These are phyloP conservation scores for Golubevia sp. DNA, from an alignment of 1,284 basidiomycete species.

Conservation along the genomic window DNA sequence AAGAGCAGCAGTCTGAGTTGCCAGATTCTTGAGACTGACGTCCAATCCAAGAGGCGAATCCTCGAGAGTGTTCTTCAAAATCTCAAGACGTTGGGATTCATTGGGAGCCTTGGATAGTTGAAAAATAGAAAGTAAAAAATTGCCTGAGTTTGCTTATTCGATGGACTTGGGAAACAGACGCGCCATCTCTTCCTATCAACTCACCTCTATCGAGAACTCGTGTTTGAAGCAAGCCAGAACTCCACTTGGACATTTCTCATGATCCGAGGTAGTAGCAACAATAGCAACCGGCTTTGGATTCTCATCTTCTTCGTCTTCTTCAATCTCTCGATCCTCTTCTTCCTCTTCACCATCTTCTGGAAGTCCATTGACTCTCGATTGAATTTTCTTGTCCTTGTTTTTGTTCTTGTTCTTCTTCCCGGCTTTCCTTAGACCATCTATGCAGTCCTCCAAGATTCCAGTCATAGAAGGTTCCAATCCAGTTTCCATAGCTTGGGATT, in stretches of 20 bases:
- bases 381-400: not conserved
- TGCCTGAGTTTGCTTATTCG: slow-evolving; percentile 8
- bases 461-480: slow-evolving; percentile 65
- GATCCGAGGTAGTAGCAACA: slow-evolving; percentile 76
- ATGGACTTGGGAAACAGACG: not conserved
- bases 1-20: slow-evolving; percentile 88
- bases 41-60: slow-evolving; percentile 72
- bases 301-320: not conserved
- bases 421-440: slow-evolving; percentile 26
- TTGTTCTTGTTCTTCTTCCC: not conserved
- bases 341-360: not conserved
- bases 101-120: slow-evolving; percentile 72
- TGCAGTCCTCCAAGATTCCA: slow-evolving; percentile 40
- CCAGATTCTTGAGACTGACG: slow-evolving; percentile 74
- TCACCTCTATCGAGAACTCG: slow-evolving; percentile 76
- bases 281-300: slow-evolving; percentile 29
- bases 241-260: slow-evolving; percentile 71
- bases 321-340: not conserved
- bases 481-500: slow-evolving; percentile 71
- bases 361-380: not conserved
- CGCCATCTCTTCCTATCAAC: no score
- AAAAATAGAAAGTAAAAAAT: slow-evolving; percentile 1
- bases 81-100: slow-evolving; percentile 74
- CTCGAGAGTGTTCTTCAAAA: slow-evolving; percentile 68
- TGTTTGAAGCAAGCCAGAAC: slow-evolving; percentile 84